phyloP scores from a whole-genome alignment of 2,329 filamentous ascomycete genomes.

The Xylaria sp. region DNA sequence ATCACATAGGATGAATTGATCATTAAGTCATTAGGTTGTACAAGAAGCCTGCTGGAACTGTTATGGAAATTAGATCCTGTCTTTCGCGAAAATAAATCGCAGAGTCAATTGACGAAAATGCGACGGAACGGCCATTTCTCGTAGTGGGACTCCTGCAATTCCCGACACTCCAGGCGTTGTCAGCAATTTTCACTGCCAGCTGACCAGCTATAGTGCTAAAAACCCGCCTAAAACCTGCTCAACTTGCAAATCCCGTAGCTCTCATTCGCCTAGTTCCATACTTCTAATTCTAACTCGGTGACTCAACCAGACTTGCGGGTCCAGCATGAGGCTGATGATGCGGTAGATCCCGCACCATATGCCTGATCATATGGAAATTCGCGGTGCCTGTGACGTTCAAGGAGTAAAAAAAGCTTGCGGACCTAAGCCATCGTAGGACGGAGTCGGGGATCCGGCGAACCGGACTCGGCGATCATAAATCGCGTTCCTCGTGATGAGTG shows the following conservation, averaged over 20 bases:
- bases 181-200: constrained; percentile 29
- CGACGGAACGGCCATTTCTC: constrained; percentile 26
- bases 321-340: constrained; percentile 17
- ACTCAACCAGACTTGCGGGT: constrained; percentile 28
- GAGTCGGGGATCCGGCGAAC: constrained; percentile 20
- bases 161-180: constrained; percentile 20
- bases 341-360: constrained; percentile 15
- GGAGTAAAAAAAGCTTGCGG: too few species aligned
- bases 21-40: too few species aligned
- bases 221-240: constrained; percentile 19
- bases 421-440: background rate
- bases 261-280: constrained; percentile 14
- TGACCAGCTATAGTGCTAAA: constrained; percentile 14
- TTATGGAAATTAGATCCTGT: background rate
- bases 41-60: too few species aligned
- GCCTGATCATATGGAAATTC: background rate
- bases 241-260: constrained; percentile 32
- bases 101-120: constrained; percentile 31
- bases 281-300: constrained; percentile 8
- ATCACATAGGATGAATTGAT: too few species aligned
- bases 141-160: constrained; percentile 29
- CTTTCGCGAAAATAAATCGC: background rate
- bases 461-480: constrained; percentile 19
- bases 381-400: background rate
- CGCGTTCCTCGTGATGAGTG: constrained; percentile 21